A percentile compares a stretch with the other conserved stretches of the same genome.
Evolutionary conservation across 345 rosid genomes (phyloP).

Genomic region (Isatis tinctoria): DNA sequence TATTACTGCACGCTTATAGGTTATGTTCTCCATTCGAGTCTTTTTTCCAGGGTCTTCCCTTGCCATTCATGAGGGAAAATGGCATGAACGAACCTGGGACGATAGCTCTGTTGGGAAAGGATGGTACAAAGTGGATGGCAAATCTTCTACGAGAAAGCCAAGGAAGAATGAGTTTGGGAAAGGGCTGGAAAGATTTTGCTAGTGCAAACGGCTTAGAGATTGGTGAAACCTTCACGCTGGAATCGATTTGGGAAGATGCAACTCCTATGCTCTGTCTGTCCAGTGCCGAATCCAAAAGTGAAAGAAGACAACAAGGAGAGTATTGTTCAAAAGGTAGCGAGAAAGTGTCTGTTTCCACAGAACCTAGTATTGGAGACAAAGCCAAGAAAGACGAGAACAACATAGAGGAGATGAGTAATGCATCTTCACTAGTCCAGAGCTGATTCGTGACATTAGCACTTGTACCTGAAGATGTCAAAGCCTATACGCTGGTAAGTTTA

Average conservation of each 20-base stretch:
- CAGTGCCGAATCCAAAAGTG: not conserved
- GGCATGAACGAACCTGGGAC: constrained; percentile 8
- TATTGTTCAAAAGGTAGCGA: not conserved
- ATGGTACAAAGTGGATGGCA: constrained; percentile 2
- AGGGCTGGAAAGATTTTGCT: not conserved
- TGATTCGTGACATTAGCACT: not conserved
- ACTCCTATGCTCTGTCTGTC: constrained; percentile 1
- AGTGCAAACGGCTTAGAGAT: not conserved
- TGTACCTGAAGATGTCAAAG: not conserved
- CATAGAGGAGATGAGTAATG: not conserved
- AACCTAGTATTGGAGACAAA: not conserved
- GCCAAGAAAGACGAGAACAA: not conserved
- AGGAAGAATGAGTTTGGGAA: constrained; percentile 5
- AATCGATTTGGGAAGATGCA: constrained; percentile 3
- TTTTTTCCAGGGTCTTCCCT: not conserved
- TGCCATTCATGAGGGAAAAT: not conserved
- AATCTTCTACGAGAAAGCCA: not conserved
- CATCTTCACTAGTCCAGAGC: not conserved
- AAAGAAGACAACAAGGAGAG: not conserved
- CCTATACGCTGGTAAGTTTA: not conserved
- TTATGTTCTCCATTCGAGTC: no score
- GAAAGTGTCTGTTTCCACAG: not conserved
- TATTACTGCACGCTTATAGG: not conserved
- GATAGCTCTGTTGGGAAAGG: constrained; percentile 1
- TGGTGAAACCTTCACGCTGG: constrained; percentile 3